Percentiles rank a stretch among this genome's conserved stretches.
phyloP scores from a whole-genome alignment of 305 asterid species.

The Fraxinus sp. region DNA sequence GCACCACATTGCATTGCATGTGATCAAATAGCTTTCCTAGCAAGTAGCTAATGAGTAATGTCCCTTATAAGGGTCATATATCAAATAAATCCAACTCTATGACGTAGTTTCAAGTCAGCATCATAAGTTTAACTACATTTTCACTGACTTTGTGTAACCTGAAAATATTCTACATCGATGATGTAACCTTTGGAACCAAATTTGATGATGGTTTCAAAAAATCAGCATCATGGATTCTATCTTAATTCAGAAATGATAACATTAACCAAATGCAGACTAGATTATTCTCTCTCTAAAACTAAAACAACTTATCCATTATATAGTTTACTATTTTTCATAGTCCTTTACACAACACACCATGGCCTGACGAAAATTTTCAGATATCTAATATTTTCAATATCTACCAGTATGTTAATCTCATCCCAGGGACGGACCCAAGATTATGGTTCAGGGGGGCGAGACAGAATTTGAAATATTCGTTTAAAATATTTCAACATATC shows the following conservation, averaged over 20 bases:
- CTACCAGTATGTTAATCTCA: background rate
- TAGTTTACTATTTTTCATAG: background rate
- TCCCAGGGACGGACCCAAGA: too few species aligned
- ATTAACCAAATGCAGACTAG: background rate
- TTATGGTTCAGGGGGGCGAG: too few species aligned
- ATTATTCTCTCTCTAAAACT: background rate
- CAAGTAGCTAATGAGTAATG: background rate
- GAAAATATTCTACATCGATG: background rate
- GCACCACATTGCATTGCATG: background rate
- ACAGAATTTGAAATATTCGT: too few species aligned
- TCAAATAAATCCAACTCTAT: background rate
- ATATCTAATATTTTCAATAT: background rate
- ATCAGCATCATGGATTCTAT: background rate
- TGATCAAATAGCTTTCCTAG: background rate
- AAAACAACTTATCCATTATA: background rate
- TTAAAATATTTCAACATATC: too few species aligned
- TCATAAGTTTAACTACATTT: background rate
- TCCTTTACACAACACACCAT: background rate
- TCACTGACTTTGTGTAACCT: background rate
- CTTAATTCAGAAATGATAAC: background rate
- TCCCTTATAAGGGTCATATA: background rate
- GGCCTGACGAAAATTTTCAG: background rate
- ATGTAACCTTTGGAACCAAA: conserved; percentile 8
- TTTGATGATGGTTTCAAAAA: background rate
- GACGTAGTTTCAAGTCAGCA: background rate